Evolutionary conservation across 768 basidiomycete genomes (phyloP), one percentile per base, ranked within the genome.

Genomic region (Psilocybe sp.): DNA sequence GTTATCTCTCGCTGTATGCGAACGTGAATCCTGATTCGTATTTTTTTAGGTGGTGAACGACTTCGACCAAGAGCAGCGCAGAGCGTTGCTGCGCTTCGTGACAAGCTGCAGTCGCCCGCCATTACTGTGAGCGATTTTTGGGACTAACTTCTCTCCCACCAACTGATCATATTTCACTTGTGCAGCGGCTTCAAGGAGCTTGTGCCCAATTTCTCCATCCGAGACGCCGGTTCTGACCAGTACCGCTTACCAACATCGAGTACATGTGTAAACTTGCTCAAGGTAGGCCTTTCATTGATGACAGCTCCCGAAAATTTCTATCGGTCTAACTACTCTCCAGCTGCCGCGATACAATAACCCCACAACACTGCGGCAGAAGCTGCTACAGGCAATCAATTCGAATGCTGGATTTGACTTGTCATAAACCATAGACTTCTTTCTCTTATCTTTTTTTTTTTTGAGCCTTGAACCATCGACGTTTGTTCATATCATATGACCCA

Each of bases 361-460:
- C 63, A 66, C 67, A 16, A 73, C 79, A 2, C 72, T 98, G 18
- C 75, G 81, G 9, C 71, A 79, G 43, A 98, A 97, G 67, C 71
- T 98, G 23, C 60, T 95, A 5, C 87, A 92, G 60, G 91, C 93
- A 1, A 91, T 98, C 61, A 87, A 77, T 39, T 83, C 92, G 0
- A 87, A 85, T 37, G 91, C 93, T 4, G 95, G 95, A 1, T 98
- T 98, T 54, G 95, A 98, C 70, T 73, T 98, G 44, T 97, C 94
- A 9, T 97, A 64, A 49, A 28, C 11, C 15, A 31, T 46, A 28
- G 23, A 28, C 23, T 7, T 28, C 7, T 28, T 7, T 28, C 23
- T 28, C 7, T 7, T 28, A n/a, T n/a, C n/a, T 28, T 28, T 7
- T 7, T 7, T 18, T n/a, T 42, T 38, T 10, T 38, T 18, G 37